Evolutionary conservation across 768 basidiomycete genomes (phyloP).

Genomic region (Galerina sulciceps): DNA sequence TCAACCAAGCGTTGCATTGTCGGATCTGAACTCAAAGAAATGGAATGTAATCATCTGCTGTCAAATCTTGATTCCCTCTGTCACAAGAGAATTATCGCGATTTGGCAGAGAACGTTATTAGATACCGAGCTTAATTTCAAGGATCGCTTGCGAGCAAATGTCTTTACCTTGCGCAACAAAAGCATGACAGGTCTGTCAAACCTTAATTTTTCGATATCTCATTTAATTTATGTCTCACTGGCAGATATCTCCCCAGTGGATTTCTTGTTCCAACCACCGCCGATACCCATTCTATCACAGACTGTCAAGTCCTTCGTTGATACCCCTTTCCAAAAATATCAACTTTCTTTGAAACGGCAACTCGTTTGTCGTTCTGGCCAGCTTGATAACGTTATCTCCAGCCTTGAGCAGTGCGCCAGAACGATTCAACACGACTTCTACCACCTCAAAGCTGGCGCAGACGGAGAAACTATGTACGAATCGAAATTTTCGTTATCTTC

Average conservation of each 20-base stretch:
- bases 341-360: conserved; percentile 60
- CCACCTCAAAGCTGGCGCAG: conserved; percentile 43
- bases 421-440: conserved; percentile 64
- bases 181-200: conserved; percentile 3
- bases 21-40: conserved; percentile 44
- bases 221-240: neutral
- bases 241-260: conserved; percentile 56
- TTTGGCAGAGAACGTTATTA: conserved; percentile 52
- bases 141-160: conserved; percentile 12
- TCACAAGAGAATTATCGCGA: conserved; percentile 52
- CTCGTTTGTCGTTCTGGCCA: conserved; percentile 67
- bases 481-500: neutral
- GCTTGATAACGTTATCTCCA: conserved; percentile 59
- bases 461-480: conserved; percentile 49
- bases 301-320: conserved; percentile 39
- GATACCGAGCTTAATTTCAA: conserved; percentile 22
- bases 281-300: conserved; percentile 50
- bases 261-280: conserved; percentile 59
- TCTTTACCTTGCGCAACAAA: conserved; percentile 1
- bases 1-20: conserved; percentile 52
- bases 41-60: conserved; percentile 50
- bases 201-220: neutral
- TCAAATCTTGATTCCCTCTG: conserved; percentile 57
- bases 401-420: conserved; percentile 63
- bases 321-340: conserved; percentile 64